Evolutionary conservation across 768 basidiomycete species (phyloP), one percentile per base, ranked within the genome.

Genomic region (Leucogyrophana mollusca): DNA sequence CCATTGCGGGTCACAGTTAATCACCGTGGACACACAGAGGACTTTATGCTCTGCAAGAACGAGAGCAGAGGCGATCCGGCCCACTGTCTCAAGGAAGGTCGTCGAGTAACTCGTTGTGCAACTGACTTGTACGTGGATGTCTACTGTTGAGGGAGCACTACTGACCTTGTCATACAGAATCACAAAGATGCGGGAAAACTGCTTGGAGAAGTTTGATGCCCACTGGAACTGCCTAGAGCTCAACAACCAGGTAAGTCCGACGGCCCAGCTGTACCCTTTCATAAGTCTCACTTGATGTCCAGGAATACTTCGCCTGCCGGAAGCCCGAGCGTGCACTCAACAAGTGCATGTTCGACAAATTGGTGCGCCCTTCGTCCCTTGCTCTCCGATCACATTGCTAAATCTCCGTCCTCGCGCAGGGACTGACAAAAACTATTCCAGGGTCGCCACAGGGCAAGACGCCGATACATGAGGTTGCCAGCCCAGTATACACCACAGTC

Each of bases 21-120:
- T 13, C 6, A 30, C 13, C 13, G 27, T 6, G 27, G 27, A 39
- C 45, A 45, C 44, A 40, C 61, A 90, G 90, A 92, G 79, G 89
- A 92, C 72, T 92, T 91, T 59, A 95, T 98, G 92, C 86, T 97
- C 43, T 99, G 96, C 80, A 98, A 98, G 73, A 74, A 82, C 18
- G 94, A 97, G 74, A 86, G 79, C 60, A 78, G 87, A 49, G 50
- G 56, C 22, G 86, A 95, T 60, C 93, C 95, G 9, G 91, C 69
- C 17, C 92, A 94, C 64, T 99, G 96, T 68, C 62, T 98, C 72
- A 89, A 90, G 76, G 96, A 98, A 67, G 96, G 96, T 9, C 71
- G 96, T 55, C 83, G 90, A 56, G 95, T 97, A 46, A 98, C 96
- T 45, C 79, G 96, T 56, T 99, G 96, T 67, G 90, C 94, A 38